Base-by-base conservation (phyloP, 441 rosid genomes). In the Mallotus repandus region DNA sequence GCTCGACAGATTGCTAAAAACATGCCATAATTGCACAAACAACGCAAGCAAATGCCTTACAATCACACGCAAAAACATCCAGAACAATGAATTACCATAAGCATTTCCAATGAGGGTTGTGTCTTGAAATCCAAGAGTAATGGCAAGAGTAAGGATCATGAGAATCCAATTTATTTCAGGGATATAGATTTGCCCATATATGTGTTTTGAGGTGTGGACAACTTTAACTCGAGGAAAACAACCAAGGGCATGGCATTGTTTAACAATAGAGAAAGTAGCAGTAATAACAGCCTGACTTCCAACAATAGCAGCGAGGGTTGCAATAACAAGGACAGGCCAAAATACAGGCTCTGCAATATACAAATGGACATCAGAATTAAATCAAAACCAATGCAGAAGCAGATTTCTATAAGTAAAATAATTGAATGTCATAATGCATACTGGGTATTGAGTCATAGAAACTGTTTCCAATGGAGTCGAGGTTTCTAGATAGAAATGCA, bases 141-240 rank as follows among this genome's bases (percentile, higher is more conserved):
- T 58, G 67, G 94, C 87, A 79, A 94, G 94, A 54, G 96, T 89
- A 48, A 94, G 85, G 78, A 89, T 78, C 99, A 94, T 91, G 73
- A 94, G 90, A 79, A 92, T 91, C 99, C 98, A 94, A 79, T 94
- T 94, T 75, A 94, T 94, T 80, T 92, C 96, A 9, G 99, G 98
- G 88, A 94, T 89, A 78, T 94, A 94, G 74, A 94, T 92, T 81
- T 92, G 97, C 79, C 99, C 98, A 76, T 82, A 84, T 71, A 87
- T 85, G 75, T 89, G 86, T 79, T 86, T 94, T 52, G 88, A 87
- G 78, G 96, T 91, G 82, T 92, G 97, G 29, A 94, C 97, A 77
- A 94, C 80, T 85, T 94, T 94, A 81, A 94, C 96, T 52, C 97
- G 88, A 2, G 99, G 99, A 80, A 94, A 94, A 84, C 99, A 94